Evolutionary conservation across 164 flowering plant genomes (phyloP).

Genomic region (Cinnamomum chago): DNA sequence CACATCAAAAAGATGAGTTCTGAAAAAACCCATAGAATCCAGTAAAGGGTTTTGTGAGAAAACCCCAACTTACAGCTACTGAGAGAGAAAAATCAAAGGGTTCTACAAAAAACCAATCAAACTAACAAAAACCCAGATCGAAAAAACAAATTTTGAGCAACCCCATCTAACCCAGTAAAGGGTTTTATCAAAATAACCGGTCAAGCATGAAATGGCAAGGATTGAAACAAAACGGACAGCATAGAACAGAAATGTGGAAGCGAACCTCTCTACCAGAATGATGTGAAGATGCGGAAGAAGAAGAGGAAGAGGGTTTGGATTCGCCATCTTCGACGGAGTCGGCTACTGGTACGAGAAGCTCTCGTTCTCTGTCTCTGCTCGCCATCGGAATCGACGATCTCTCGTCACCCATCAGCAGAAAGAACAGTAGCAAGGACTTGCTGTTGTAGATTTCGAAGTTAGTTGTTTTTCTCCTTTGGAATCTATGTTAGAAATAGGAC

Average conservation of each 20-base stretch:
- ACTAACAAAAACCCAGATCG: not conserved
- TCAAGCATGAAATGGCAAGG: not conserved
- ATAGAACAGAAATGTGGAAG: not conserved
- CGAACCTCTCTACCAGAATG: constrained; percentile 79
- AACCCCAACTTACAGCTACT: not conserved
- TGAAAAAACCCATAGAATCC: too few species aligned
- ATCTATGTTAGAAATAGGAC: not conserved
- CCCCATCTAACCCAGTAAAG: not conserved
- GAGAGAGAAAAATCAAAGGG: not conserved
- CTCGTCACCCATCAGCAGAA: constrained; percentile 61
- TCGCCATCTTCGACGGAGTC: constrained; percentile 42
- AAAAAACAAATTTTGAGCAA: not conserved
- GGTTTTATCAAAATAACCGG: not conserved
- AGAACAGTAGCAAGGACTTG: not conserved
- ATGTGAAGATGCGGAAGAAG: constrained; percentile 51
- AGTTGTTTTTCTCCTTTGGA: not conserved
- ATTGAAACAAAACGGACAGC: not conserved
- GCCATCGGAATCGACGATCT: constrained; percentile 52
- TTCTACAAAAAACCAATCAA: not conserved
- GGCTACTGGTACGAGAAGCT: constrained; percentile 81
- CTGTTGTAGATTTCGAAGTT: not conserved
- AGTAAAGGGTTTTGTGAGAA: too few species aligned
- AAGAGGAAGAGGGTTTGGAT: constrained; percentile 49
- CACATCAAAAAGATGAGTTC: too few species aligned
- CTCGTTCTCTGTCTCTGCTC: constrained; percentile 67